These are phyloP conservation scores for Carallia pectinifolia DNA, from an alignment of 345 rosid species.

Conservation along the genomic window DNA sequence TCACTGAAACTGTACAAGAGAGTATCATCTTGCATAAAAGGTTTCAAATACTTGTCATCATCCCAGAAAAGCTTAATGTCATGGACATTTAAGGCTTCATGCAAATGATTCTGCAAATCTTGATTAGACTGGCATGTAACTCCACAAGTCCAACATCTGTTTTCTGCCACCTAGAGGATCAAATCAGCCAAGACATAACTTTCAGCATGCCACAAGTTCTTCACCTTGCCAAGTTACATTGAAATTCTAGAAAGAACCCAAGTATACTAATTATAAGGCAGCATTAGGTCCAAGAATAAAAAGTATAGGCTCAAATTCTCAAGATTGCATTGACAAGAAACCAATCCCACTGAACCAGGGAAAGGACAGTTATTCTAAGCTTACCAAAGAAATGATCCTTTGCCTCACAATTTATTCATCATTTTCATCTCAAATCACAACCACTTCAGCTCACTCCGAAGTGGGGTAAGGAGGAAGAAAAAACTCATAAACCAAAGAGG, in stretches of 20 bases:
- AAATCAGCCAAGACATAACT: constrained; percentile 4
- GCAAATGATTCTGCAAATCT: constrained; percentile 50
- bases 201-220: not conserved
- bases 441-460: too few relatives aligned
- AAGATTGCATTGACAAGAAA: too few relatives aligned
- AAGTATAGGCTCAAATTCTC: too few relatives aligned
- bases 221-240: not conserved
- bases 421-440: too few relatives aligned
- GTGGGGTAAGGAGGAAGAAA: too few relatives aligned
- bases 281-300: too few relatives aligned
- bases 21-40: constrained; percentile 73
- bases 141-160: constrained; percentile 74
- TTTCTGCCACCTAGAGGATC: constrained; percentile 61
- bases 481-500: too few relatives aligned
- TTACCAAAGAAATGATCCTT: too few relatives aligned
- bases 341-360: too few relatives aligned
- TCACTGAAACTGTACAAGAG: constrained; percentile 74
- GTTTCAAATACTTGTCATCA: constrained; percentile 67
- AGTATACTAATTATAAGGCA: too few relatives aligned
- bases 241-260: not conserved
- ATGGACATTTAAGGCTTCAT: constrained; percentile 32
- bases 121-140: constrained; percentile 34
- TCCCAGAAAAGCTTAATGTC: constrained; percentile 43
- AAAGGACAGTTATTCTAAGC: too few relatives aligned
- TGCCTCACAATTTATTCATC: too few relatives aligned